These are phyloP conservation scores for Lepidium africanum DNA, from an alignment of 345 rosid species.

Conservation along the genomic window DNA sequence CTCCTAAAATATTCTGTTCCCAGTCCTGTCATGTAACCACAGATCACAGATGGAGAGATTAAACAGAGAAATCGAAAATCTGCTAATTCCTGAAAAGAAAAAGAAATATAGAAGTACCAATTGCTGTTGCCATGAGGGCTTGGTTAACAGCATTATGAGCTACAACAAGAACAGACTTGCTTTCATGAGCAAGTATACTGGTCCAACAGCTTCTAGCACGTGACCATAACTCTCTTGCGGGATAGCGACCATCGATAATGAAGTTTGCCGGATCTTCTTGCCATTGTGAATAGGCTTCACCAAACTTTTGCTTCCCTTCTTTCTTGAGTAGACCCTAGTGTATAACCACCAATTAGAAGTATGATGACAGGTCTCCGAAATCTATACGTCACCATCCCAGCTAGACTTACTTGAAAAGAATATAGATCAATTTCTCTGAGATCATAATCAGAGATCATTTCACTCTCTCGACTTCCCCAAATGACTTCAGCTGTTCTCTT, in stretches of 20 bases:
- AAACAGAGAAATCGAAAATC: neutral
- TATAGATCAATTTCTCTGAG: slow-evolving; percentile 90
- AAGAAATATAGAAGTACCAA: slow-evolving; percentile 39
- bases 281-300: slow-evolving; percentile 73
- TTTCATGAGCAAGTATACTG: slow-evolving; percentile 59
- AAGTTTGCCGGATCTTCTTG: slow-evolving; percentile 78
- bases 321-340: slow-evolving; percentile 79
- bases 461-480: slow-evolving; percentile 61
- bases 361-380: neutral
- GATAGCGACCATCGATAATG: slow-evolving; percentile 76
- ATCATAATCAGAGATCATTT: slow-evolving; percentile 52
- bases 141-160: slow-evolving; percentile 97
- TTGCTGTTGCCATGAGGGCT: slow-evolving; percentile 82
- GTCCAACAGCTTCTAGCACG: slow-evolving; percentile 73
- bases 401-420: slow-evolving; percentile 63
- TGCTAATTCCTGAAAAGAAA: neutral
- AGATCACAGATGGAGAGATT: neutral
- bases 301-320: slow-evolving; percentile 73
- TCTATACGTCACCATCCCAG: neutral
- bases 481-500: slow-evolving; percentile 84
- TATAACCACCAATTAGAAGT: slow-evolving; percentile 11
- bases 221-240: slow-evolving; percentile 84
- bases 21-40: slow-evolving; percentile 40
- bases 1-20: slow-evolving; percentile 78
- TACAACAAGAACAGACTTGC: slow-evolving; percentile 83